Percentiles rank a stretch among this genome's conserved stretches.
These are phyloP conservation scores for Nothophoma quercina DNA, from an alignment of 2,329 filamentous ascomycete genomes.

Conservation along the genomic window DNA sequence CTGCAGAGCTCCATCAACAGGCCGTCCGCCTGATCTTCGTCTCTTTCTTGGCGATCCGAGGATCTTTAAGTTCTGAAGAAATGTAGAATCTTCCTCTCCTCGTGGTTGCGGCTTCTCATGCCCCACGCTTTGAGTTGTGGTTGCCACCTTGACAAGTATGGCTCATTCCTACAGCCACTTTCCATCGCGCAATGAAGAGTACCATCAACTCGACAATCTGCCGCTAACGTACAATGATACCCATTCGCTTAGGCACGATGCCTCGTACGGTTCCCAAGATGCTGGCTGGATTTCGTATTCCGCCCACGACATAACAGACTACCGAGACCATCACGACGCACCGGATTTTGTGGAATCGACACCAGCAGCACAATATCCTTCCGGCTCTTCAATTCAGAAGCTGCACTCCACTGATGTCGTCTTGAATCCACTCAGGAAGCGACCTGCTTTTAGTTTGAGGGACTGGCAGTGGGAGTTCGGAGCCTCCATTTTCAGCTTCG, in stretches of 20 bases:
- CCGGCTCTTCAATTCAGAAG: not conserved
- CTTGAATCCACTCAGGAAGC: not conserved
- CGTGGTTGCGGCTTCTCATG: not conserved
- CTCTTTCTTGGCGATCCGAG: not conserved
- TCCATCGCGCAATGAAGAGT: not conserved
- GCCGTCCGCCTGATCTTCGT: not conserved
- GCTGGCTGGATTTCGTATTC: not conserved
- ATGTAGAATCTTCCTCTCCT: not conserved
- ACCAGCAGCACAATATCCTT: not conserved
- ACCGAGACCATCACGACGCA: not conserved
- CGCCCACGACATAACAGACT: not conserved
- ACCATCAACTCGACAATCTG: not conserved
- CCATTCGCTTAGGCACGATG: not conserved
- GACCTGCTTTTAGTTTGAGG: not conserved
- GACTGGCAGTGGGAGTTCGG: slow-evolving; percentile 22
- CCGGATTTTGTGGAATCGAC: not conserved
- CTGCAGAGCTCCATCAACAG: not conserved
- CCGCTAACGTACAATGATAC: not conserved
- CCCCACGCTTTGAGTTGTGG: not conserved
- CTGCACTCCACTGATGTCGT: not conserved
- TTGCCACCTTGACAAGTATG: not conserved
- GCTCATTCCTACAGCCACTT: not conserved
- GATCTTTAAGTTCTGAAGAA: not conserved
- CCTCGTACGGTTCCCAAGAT: not conserved
- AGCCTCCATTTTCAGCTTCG: slow-evolving; percentile 8